These are phyloP conservation scores for Prunus salicina DNA, from an alignment of 306 rosid species.

Conservation along the genomic window DNA sequence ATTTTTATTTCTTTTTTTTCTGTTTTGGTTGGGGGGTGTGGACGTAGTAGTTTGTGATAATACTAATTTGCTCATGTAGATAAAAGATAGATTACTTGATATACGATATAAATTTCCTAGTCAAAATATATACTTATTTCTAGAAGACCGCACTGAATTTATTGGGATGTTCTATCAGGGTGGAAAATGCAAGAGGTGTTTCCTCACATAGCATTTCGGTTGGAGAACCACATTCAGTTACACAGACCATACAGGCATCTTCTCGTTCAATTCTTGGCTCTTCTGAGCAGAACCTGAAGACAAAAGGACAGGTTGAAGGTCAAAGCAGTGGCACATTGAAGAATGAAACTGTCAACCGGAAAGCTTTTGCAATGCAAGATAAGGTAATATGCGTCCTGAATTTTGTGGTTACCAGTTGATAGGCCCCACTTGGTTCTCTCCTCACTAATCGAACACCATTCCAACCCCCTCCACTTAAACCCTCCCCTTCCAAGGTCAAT, in stretches of 20 bases:
- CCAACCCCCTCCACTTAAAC: neutral
- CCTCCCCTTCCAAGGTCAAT: neutral
- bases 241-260: constrained; percentile 33
- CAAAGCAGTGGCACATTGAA: constrained; percentile 38
- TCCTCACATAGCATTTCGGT: constrained; percentile 12
- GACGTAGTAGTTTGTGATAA: neutral
- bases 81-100: neutral
- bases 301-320: constrained; percentile 36
- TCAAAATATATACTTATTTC: constrained; percentile 9
- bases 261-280: constrained; percentile 26
- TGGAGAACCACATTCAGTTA: neutral
- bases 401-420: constrained; percentile 12
- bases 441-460: neutral
- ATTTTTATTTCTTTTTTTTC: too few relatives aligned
- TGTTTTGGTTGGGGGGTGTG: neutral
- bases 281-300: constrained; percentile 44
- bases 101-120: neutral
- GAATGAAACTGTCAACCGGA: constrained; percentile 64
- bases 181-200: constrained; percentile 36
- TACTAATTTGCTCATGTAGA: neutral
- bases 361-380: constrained; percentile 91
- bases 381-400: constrained; percentile 56
- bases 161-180: constrained; percentile 40
- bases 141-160: neutral
- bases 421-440: neutral